Conservation (phyloP, 225 moss, liverwort and hornwort species). For the Takakia lepidozioides region DNA sequence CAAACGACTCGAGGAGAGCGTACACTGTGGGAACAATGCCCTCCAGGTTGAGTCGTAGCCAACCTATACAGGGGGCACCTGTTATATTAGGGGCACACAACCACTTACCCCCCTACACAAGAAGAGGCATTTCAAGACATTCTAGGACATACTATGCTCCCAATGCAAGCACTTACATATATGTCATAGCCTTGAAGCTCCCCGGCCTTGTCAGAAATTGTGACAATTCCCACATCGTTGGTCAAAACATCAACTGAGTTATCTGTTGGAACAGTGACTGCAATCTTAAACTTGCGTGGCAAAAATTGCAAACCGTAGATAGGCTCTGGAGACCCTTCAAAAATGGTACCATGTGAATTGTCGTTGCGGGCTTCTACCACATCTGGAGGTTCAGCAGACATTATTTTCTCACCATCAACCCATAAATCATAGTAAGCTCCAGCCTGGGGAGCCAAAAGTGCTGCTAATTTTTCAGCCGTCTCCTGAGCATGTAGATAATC, state of each 20-base stretch:
- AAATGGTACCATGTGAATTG: conserved; percentile 66
- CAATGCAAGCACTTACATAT: conserved; percentile 38
- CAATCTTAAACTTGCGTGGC: conserved; percentile 92
- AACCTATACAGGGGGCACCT: no score
- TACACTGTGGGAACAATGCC: no score
- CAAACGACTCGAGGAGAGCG: no score
- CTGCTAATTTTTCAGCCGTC: conserved; percentile 64
- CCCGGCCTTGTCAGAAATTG: conserved; percentile 59
- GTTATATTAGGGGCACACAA: no score
- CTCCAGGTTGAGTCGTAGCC: no score
- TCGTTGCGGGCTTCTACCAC: conserved; percentile 68
- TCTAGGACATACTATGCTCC: no score
- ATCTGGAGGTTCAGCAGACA: conserved; percentile 62
- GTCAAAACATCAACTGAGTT: conserved; percentile 84
- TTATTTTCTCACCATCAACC: conserved; percentile 84
- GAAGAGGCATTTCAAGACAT: no score
- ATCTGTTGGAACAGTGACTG: conserved; percentile 87
- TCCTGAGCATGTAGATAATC: conserved; percentile 82
- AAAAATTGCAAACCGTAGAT: conserved; percentile 79
- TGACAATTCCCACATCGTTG: conserved; percentile 80
- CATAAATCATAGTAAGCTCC: conserved; percentile 89
- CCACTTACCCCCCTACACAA: no score
- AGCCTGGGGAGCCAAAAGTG: conserved; percentile 79
- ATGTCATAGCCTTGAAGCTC: conserved; percentile 82
- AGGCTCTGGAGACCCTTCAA: conserved; percentile 80